Evolutionary conservation across 2,329 filamentous ascomycete genomes (phyloP), one percentile per base, ranked within the genome.

Genomic region (Alternaria sp.): DNA sequence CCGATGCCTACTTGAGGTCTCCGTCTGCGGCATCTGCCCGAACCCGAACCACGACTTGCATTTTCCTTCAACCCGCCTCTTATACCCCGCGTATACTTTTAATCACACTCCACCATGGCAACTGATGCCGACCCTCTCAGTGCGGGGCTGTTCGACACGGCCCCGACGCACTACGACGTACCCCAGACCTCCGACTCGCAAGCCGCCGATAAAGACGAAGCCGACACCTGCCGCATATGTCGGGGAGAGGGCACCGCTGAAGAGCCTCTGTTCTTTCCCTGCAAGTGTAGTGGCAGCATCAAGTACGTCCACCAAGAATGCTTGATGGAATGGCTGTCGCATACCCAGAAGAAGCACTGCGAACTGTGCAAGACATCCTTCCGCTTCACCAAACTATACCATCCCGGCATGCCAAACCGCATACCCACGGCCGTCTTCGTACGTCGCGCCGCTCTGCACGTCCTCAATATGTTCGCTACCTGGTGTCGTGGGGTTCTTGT

Each of bases 341-440:
- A 99, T 80, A 98, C 95, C 2, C 94, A 99, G 78, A 99, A 99
- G 87, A 98, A 98, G 80, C 92, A 99, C 83, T 99, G 96, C 85
- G 95, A 99, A 83, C 89, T 99, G 36, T 99, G 95, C 88, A 99
- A 99, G 83, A 99, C 95, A 3, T 90, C 94, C 0, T 99, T 98
- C 76, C 92, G 93, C 62, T 99, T 99, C 83, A 99, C 95, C 54
- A 99, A 99, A 81, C 87, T 99, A 40, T 99, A 99, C 82, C 90
- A 94, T 63, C 93, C 93, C 4, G 87, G 94, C 74, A 99, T 99
- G 95, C 96, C 95, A 2, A 87, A 88, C 64, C 88, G 87, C 12
- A 85, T 99, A 14, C 95, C 96, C 0, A 85, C 90, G 41, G 86
- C 90, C 49, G 85, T 99, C 64, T 97, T 99, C 72, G 68, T 93